Conservation (phyloP, 441 rosid species). For the Sinapis alba region DNA sequence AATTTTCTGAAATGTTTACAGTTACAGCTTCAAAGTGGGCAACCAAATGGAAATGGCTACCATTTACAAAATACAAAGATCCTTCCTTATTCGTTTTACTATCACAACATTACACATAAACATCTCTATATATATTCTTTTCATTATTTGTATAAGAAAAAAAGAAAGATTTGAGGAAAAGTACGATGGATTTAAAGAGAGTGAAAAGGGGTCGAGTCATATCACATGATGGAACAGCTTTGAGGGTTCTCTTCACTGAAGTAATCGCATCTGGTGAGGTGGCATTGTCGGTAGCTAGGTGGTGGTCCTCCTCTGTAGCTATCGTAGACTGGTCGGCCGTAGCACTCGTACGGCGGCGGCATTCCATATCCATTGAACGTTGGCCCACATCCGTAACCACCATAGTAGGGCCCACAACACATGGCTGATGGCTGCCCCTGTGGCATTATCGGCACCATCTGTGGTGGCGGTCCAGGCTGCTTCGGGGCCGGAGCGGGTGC, state of each 20-base stretch:
- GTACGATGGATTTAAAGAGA: not conserved
- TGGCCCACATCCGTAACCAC: constrained; percentile 35
- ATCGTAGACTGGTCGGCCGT: constrained; percentile 56
- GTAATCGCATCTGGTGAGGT: constrained; percentile 41
- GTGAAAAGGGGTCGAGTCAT: not conserved
- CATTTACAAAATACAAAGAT: constrained; percentile 22
- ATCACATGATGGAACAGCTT: constrained; percentile 60
- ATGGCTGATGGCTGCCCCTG: constrained; percentile 27
- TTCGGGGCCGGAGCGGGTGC: not conserved
- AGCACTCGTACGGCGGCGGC: constrained; percentile 44
- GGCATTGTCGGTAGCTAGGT: constrained; percentile 25
- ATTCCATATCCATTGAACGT: constrained; percentile 35
- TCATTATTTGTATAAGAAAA: constrained; percentile 20
- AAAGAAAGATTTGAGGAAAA: constrained; percentile 5
- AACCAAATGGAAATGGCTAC: constrained; percentile 17
- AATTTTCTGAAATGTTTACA: constrained; percentile 31
- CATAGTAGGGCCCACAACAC: constrained; percentile 49
- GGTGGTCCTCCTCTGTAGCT: constrained; percentile 61
- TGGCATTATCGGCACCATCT: constrained; percentile 20
- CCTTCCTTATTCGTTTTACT: constrained; percentile 22
- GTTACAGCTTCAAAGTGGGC: constrained; percentile 10
- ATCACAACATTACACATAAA: constrained; percentile 37
- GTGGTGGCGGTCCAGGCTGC: constrained; percentile 33
- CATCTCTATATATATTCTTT: constrained; percentile 12
- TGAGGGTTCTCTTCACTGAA: constrained; percentile 59